These are phyloP conservation scores for Neolentinus lepideus DNA, from an alignment of 1,284 basidiomycete species.

Conservation along the genomic window DNA sequence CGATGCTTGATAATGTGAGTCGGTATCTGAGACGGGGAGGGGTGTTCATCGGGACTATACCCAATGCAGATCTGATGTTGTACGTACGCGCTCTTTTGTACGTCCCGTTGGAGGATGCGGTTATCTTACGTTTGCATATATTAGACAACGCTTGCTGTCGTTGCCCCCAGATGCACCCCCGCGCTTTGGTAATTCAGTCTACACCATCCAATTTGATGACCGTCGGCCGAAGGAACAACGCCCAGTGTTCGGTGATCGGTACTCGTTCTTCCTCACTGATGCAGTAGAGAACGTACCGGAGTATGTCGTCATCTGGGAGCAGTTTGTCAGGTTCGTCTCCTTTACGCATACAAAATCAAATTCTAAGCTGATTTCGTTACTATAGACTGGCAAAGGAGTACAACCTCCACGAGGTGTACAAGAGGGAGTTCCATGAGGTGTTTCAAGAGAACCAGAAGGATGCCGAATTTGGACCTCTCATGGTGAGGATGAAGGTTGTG, in stretches of 20 bases:
- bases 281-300: slow-evolving; percentile 97
- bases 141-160: slow-evolving; percentile 8
- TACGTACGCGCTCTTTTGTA: slow-evolving; percentile 30
- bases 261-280: slow-evolving; percentile 90
- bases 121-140: neutral
- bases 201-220: slow-evolving; percentile 81
- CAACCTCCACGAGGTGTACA: slow-evolving; percentile 70
- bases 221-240: slow-evolving; percentile 34
- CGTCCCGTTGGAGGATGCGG: slow-evolving; percentile 1
- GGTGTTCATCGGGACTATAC: slow-evolving; percentile 90
- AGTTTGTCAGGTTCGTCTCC: slow-evolving; percentile 72
- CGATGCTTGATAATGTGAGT: slow-evolving; percentile 92
- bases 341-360: neutral
- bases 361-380: neutral
- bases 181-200: slow-evolving; percentile 87
- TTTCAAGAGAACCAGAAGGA: slow-evolving; percentile 73
- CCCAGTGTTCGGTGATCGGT: slow-evolving; percentile 83
- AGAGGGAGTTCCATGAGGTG: slow-evolving; percentile 85
- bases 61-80: slow-evolving; percentile 78
- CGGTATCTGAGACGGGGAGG: slow-evolving; percentile 79
- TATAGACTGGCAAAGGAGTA: slow-evolving; percentile 80
- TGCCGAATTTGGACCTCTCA: slow-evolving; percentile 69
- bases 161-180: slow-evolving; percentile 54
- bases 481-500: slow-evolving; percentile 86
- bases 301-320: slow-evolving; percentile 92